Evolutionary conservation across 305 asterid species (phyloP), one percentile per base, ranked within the genome.

Genomic region (Fraxinus latifolia): DNA sequence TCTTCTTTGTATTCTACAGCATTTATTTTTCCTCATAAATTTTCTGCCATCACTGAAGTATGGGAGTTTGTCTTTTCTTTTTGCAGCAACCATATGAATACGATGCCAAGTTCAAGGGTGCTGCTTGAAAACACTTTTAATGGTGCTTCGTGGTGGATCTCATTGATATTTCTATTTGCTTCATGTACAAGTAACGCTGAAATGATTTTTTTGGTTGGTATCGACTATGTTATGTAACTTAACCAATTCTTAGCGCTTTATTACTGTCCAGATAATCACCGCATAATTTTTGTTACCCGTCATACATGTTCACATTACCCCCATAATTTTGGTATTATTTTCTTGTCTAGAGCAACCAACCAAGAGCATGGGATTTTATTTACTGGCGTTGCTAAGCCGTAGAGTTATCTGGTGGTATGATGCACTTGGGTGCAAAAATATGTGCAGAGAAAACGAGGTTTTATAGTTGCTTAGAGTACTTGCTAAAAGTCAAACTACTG

Each of bases 61-160:
- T n/a, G 65, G 31, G 50, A n/a, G 25, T 4, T 31, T 55, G 39
- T n/a, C 17, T 5, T 75, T 58, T 25, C 3, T 53, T 39, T 71
- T 37, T 90, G 89, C 97, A 95, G 99, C 99, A 95, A 94, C 96
- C 98, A 0, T 95, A 94, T 81, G 99, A 95, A 87, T 95, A 95
- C 36, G 99, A 95, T 78, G 99, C 99, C 72, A 95, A 94, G 83
- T 95, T 95, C 90, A 95, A 90, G 87, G 94, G 97, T 6, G 29
- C 90, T 17, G 92, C 91, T 37, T 95, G 89, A 92, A 68, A 60
- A 71, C 73, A 65, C 73, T 44, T 39, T 5, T 55, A 4, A 36
- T 78, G 70, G 60, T 19, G 78, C 81, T 44, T 44, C 11, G 25
- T 19, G 29, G 29, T 3, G 68, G 4, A 58, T 58, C 14, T 19